Evolutionary conservation across 257 asterid genomes (phyloP), one percentile per base, ranked within the genome.

Genomic region (Solanum chiquidenum): DNA sequence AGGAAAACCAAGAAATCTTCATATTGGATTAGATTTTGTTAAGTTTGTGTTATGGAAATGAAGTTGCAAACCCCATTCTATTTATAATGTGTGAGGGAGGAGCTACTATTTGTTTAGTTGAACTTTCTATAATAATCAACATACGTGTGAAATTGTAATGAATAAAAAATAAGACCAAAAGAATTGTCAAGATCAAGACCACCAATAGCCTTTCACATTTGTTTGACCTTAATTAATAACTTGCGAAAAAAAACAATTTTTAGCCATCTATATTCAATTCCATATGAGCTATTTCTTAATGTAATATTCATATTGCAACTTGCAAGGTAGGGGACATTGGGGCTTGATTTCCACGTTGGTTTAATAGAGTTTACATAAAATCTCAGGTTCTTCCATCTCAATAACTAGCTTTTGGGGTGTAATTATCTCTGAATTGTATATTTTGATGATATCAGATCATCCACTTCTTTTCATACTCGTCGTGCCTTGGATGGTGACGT

Each of bases 401-500:
- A 12, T 27, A 25, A 21, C 18, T 68, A 68, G 21, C 5, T 12
- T 68, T 68, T 6, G 35, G 0, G 20, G 11, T 12, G 20, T 68
- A 31, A 6, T 68, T 66, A 3, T 66, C 4, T 55, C 64, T 12
- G 1, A 11, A 6, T 66, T 5, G 4, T 66, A 66, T 62, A 62
- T n/a, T 23, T 66, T 25, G 12, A 31, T 69, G 0, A 69, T 69
- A 68, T 13, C 74, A 68, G 0, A 3, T 6, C 9, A 66, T 31
- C 20, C 35, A 0, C 20, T 0, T 1, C 1, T 8, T 1, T 27
- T 68, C 0, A 4, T 68, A 1, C 1, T 4, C 34, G 2, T 64
- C 9, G 21, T 55, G 64, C 23, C 64, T 25, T 64, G 18, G 34
- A 64, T 64, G 18, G 0, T 64, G 34, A 64, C 0, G 1, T 64